A percentile compares a stretch with the other conserved stretches of the same genome.
phyloP scores from a whole-genome alignment of 805 yeast genomes.

The Saccharomycopsis sp. region DNA sequence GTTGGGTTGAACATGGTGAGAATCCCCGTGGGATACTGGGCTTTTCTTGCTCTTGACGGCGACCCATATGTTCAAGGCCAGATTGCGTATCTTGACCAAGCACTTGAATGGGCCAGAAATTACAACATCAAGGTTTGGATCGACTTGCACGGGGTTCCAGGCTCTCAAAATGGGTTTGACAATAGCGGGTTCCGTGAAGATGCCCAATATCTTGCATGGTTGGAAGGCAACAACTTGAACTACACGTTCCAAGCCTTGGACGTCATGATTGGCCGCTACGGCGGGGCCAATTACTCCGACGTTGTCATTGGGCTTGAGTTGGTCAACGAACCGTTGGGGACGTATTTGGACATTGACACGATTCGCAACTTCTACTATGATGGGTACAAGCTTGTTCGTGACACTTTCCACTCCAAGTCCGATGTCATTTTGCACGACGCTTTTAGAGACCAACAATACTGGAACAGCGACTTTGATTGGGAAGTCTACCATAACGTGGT shows the following conservation, averaged over 20 bases:
- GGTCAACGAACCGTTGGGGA: slow-evolving; percentile 63
- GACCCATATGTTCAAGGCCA: slow-evolving; percentile 68
- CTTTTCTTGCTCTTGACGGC: slow-evolving; percentile 30
- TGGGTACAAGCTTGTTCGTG: slow-evolving; percentile 60
- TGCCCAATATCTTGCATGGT: slow-evolving; percentile 36
- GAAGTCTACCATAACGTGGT: slow-evolving; percentile 47
- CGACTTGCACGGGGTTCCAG: slow-evolving; percentile 77
- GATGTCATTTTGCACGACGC: slow-evolving; percentile 64
- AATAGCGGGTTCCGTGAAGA: slow-evolving; percentile 60
- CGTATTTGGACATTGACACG: slow-evolving; percentile 39
- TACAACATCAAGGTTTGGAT: slow-evolving; percentile 59
- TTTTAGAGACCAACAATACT: slow-evolving; percentile 44
- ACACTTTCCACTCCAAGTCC: slow-evolving; percentile 37
- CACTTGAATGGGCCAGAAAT: slow-evolving; percentile 57
- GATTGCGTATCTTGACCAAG: slow-evolving; percentile 51
- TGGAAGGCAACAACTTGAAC: slow-evolving; percentile 33
- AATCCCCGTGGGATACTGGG: slow-evolving; percentile 79
- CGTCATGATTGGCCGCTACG: slow-evolving; percentile 44
- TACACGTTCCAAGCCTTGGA: slow-evolving; percentile 35
- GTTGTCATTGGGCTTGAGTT: slow-evolving; percentile 63
- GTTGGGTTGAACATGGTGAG: slow-evolving; percentile 63
- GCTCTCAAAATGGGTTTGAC: slow-evolving; percentile 81
- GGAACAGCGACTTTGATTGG: slow-evolving; percentile 38
- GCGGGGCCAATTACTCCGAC: slow-evolving; percentile 38
- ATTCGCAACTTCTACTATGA: slow-evolving; percentile 50